These are phyloP conservation scores for Oldenlandia corymbosa DNA, from an alignment of 257 asterid species.

Conservation along the genomic window DNA sequence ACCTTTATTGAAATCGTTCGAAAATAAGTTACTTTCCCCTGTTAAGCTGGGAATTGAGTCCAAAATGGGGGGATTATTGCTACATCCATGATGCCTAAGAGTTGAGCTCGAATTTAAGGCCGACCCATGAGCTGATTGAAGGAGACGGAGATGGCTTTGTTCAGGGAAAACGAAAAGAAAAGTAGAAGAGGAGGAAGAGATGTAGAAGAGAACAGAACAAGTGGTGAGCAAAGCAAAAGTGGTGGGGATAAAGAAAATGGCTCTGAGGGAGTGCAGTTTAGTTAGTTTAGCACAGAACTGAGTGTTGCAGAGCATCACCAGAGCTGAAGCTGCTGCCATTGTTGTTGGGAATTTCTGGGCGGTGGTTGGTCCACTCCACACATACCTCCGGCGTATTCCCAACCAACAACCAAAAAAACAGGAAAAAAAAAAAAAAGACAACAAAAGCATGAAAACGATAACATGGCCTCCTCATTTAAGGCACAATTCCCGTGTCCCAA, in stretches of 20 bases:
- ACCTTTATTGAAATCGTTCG: conserved; percentile 9
- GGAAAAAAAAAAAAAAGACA: too few species aligned
- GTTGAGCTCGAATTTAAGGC: conserved; percentile 15
- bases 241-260: conserved; percentile 53
- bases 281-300: conserved; percentile 40
- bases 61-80: conserved; percentile 5
- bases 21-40: conserved; percentile 3
- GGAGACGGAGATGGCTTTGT: conserved; percentile 24
- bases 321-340: conserved; percentile 41
- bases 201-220: conserved; percentile 53
- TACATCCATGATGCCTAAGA: conserved; percentile 16
- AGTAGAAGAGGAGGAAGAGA: conserved; percentile 57
- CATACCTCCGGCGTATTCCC: too few species aligned
- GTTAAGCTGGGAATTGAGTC: conserved; percentile 10
- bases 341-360: background rate
- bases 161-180: conserved; percentile 37
- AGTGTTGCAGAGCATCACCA: conserved; percentile 39
- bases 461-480: background rate
- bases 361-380: too few species aligned
- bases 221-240: conserved; percentile 65
- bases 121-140: conserved; percentile 18
- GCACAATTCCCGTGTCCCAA: background rate
- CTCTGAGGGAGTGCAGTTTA: conserved; percentile 29
- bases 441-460: too few species aligned
- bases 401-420: too few species aligned